Conservation (phyloP, 2,329 filamentous ascomycete species). For the Fusarium devonianum region DNA sequence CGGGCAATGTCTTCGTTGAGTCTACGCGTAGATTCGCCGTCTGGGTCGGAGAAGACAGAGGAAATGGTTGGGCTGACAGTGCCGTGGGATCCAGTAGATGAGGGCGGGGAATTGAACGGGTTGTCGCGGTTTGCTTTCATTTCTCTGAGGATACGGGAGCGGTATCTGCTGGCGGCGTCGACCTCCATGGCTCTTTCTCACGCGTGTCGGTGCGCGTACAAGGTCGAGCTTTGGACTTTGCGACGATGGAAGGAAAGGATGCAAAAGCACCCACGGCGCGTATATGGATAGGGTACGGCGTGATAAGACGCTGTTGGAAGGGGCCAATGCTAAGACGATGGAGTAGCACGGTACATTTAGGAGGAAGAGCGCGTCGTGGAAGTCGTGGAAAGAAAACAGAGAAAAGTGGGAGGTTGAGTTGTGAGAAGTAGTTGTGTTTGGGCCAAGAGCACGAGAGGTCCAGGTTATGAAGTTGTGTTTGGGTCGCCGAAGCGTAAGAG, state of each 20-base stretch:
- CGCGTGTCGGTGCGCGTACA: constrained; percentile 35
- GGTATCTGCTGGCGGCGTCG: constrained; percentile 52
- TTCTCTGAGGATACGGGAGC: constrained; percentile 59
- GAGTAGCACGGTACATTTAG: constrained; percentile 24
- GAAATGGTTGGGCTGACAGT: constrained; percentile 62
- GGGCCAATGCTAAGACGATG: constrained; percentile 33
- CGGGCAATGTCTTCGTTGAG: constrained; percentile 58
- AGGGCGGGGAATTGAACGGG: constrained; percentile 65
- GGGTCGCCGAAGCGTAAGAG: constrained; percentile 26
- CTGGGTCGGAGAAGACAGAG: constrained; percentile 60
- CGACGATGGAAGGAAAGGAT: constrained; percentile 29
- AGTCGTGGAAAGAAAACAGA: constrained; percentile 23
- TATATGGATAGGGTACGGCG: constrained; percentile 22
- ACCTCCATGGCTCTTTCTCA: constrained; percentile 50
- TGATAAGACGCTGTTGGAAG: constrained; percentile 11
- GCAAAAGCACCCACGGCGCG: constrained; percentile 35
- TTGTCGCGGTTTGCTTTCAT: constrained; percentile 62
- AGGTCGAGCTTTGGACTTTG: constrained; percentile 30
- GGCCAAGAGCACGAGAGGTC: constrained; percentile 26
- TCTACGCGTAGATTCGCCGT: constrained; percentile 61
- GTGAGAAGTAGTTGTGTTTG: constrained; percentile 20
- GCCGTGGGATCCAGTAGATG: constrained; percentile 64
- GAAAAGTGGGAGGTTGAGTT: constrained; percentile 15
- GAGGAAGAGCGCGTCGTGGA: constrained; percentile 20
- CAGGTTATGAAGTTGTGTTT: constrained; percentile 35